Evolutionary conservation across 2,329 filamentous ascomycete species (phyloP), one percentile per base, ranked within the genome.

Genomic region (Chaetoscypha palmicola): DNA sequence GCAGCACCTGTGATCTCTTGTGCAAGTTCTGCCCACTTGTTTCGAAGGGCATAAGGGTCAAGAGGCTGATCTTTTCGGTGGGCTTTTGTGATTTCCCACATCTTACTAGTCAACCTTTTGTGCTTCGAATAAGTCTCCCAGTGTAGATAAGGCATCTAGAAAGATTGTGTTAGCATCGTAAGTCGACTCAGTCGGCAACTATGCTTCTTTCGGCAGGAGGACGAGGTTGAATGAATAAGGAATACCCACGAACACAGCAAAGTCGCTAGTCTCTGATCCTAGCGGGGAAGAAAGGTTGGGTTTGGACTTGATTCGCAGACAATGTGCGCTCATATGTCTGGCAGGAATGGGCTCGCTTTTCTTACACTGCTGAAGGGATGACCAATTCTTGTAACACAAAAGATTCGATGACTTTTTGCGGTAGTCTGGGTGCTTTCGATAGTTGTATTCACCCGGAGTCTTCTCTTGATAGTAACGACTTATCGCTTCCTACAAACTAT

Each of bases 141-240:
- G 21, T 45, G 30, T 4, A 45, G 17, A 16, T 45, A 45, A 12
- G 42, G 42, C 35, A 38, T 45, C 35, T 45, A 22, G 16, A 19
- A 14, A 26, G 21, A 28, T 7, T 5, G 5, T 14, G 11, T 31
- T 20, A 5, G 24, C 7, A 28, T 28, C 24, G 12, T 7, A 28
- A 8, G 24, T 7, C 7, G 24, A 7, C 31, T 14, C 14, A 33
- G 30, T 43, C 12, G 34, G 30, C 8, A 33, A 17, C 8, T n/a
- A 14, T 33, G 8, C 31, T n/a, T 5, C 9, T 9, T 33, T 5
- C 3, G 11, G 9, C 12, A 28, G 7, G 24, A 28, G 7, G 7
- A 7, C 24, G 7, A 12, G 24, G 24, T 7, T 7, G 7, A 28
- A 12, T 28, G 12, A 28, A 7, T 7, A 11, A n/a, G 22, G 1